Base-by-base conservation (phyloP, 768 basidiomycete genomes). In the Russula foetens region DNA sequence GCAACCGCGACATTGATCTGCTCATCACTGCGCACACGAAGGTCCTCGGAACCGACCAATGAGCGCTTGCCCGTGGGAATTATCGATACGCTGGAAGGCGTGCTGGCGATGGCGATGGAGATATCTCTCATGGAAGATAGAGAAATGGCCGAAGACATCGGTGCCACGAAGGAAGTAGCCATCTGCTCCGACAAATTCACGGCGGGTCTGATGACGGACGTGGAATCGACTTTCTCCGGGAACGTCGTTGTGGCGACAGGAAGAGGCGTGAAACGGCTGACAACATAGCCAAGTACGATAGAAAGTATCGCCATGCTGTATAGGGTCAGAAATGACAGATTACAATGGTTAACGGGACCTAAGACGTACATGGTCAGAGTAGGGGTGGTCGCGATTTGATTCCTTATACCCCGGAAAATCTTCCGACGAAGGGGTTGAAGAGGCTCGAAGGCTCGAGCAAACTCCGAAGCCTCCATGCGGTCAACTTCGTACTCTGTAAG, bases 231-330 rank as follows among this genome's bases (percentile, higher is more conserved):
- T n/a, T 63, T 59, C 54, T 56, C 54, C n/a, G 63, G 56, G 21
- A 72, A 66, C 33, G 70, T 70, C 28, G 71, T 50, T 0, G 68
- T 8, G 70, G 73, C 75, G 68, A 9, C 79, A 77, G 63, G 82
- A 23, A 61, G 19, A 8, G 53, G 59, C 35, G 49, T 38, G 26
- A 29, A 58, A n/a, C 56, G 49, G 56, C 59, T 83, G 69, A 81
- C 76, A 12, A 67, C 46, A 66, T 70, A 84, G 71, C 85, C 76
- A 29, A 88, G 74, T n/a, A 89, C 76, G 41, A 90, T 75, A 41
- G 86, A 86, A 64, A 90, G 72, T 50, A 90, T 70, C 0, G 86
- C 84, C 61, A 90, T 79, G 50, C 88, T 90, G 63, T n/a, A 45
- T 17, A 35, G 46, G 3, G 60, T 65, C 43, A 64, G 60, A 21